Conservation (phyloP, 108 stramenopile species). For the Skeletonema potamos region DNA sequence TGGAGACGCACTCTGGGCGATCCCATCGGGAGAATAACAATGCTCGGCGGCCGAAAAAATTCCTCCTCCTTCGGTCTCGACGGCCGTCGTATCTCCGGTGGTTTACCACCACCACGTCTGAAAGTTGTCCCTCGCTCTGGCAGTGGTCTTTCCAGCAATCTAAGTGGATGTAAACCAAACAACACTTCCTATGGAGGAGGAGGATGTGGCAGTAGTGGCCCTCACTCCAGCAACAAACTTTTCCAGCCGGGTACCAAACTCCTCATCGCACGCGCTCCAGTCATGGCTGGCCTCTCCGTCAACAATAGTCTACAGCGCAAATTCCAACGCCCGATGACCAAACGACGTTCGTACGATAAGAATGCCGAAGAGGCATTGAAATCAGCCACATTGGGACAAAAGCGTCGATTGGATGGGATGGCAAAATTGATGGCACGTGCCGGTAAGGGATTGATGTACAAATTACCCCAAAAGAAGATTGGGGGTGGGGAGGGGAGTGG, state of each 20-base stretch:
- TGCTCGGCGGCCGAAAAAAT: conserved; percentile 33
- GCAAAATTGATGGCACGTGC: conserved; percentile 70
- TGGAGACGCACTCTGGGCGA: too few relatives aligned
- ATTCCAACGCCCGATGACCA: conserved; percentile 83
- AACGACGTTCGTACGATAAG: conserved; percentile 72
- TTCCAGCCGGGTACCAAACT: conserved; percentile 52
- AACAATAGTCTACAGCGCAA: conserved; percentile 45
- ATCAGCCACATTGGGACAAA: conserved; percentile 57
- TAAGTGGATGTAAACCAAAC: not conserved
- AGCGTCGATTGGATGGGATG: conserved; percentile 76
- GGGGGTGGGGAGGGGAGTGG: conserved; percentile 14
- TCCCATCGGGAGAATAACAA: not conserved
- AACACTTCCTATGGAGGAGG: too few relatives aligned
- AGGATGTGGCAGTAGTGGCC: not conserved
- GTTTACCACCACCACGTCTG: conserved; percentile 3
- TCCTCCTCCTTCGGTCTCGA: conserved; percentile 55
- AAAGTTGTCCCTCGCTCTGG: conserved; percentile 27
- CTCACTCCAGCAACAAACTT: conserved; percentile 18
- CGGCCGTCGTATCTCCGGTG: conserved; percentile 44
- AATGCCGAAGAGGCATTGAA: conserved; percentile 63
- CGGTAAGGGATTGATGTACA: conserved; percentile 64
- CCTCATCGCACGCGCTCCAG: conserved; percentile 58
- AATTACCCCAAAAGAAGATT: conserved; percentile 29
- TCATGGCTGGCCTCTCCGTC: conserved; percentile 60
- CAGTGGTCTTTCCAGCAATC: conserved; percentile 19